Base-by-base conservation (phyloP, 2,329 filamentous ascomycete genomes). In the Emergomyces orientalis region DNA sequence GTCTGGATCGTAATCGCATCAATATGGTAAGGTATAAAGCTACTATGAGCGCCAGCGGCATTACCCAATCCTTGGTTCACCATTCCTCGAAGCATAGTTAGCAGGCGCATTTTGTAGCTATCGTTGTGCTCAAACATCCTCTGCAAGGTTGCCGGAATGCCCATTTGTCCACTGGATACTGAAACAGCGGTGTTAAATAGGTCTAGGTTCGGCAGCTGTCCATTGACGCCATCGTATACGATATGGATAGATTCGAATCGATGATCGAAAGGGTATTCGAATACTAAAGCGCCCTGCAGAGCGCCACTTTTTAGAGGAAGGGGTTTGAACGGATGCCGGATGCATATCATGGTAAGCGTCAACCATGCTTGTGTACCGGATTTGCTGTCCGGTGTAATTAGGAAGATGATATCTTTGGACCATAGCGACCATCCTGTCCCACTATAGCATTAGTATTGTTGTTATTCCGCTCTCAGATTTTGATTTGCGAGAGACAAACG, bases 381-480 rank as follows among this genome's bases (percentile, higher is more conserved):
- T 64, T 87, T 88, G 74, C 91, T 96, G 76, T 99, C 94, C 0
- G 90, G 88, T 0, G 94, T 87, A 56, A 99, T 83, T 6, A 99
- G 78, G 69, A 99, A 86, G 63, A 99, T 93, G 68, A 99, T 96
- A 74, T 99, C 94, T 76, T 99, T 99, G 64, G 92, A 97, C 94
- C 94, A 99, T 34, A 99, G 82, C 61, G 91, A 97, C 94, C 94
- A 99, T 69, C 88, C 85, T 87, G 59, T 34, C 6, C 19, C 54
- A 63, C 34, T 52, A 49, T 27, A 47, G 25, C 41, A 22, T 47
- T 58, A 61, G 60, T 27, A 54, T 34, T 49, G n/a, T n/a, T 19
- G 8, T 27, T 1, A 39, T 30, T 22, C 22, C 5, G 43, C 19
- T 25, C 1, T 41, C n/a, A 25, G 19, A 14, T 5, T 54, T 37